Conservation (phyloP, 2,329 filamentous ascomycete genomes). For the Beauveria sp. region DNA sequence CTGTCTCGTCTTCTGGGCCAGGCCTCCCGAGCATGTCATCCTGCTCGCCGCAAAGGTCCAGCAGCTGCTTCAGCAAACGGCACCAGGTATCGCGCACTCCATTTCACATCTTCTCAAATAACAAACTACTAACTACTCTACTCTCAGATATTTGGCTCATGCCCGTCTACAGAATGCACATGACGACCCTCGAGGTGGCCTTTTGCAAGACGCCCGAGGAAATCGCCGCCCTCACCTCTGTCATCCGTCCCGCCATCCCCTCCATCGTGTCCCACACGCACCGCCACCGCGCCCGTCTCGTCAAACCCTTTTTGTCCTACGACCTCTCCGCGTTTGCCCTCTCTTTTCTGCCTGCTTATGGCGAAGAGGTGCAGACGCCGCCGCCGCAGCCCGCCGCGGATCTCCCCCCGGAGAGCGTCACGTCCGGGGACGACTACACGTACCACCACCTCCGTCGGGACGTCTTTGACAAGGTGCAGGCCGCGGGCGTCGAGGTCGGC, state of each 20-base stretch:
- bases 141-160: constrained; percentile 73
- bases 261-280: constrained; percentile 59
- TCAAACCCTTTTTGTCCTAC: constrained; percentile 76
- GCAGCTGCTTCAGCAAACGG: constrained; percentile 50
- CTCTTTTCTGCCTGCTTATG: constrained; percentile 74
- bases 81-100: constrained; percentile 49
- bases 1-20: constrained; percentile 82
- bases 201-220: constrained; percentile 66
- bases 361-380: constrained; percentile 40
- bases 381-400: constrained; percentile 30
- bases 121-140: background rate
- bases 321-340: constrained; percentile 80
- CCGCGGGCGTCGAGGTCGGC: constrained; percentile 59
- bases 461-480: constrained; percentile 54
- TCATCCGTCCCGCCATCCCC: constrained; percentile 48
- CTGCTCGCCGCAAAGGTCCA: constrained; percentile 64
- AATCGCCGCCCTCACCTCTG: constrained; percentile 54
- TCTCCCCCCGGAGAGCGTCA: constrained; percentile 21
- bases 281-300: constrained; percentile 61
- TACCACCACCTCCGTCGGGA: constrained; percentile 88
- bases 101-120: no score
- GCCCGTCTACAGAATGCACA: constrained; percentile 69
- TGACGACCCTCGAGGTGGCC: constrained; percentile 79
- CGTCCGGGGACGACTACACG: constrained; percentile 60
- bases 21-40: constrained; percentile 66